phyloP scores from a whole-genome alignment of 768 basidiomycete genomes.

The Tricholoma furcatifolium region DNA sequence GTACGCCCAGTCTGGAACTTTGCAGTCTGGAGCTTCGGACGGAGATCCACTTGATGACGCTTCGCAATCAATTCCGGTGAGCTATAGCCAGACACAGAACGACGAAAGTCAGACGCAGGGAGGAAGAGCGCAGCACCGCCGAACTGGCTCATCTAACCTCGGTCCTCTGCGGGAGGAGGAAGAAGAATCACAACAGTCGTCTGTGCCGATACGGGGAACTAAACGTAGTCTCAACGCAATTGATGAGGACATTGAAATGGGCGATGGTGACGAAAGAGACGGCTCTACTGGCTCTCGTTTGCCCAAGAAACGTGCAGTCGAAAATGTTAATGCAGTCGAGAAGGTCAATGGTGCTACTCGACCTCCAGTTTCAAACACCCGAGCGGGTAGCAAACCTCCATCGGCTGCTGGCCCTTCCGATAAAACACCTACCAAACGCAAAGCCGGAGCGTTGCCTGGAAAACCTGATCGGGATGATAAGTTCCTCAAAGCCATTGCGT shows the following conservation, averaged over 20 bases:
- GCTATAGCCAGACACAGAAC: conserved; percentile 33
- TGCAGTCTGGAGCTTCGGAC: conserved; percentile 10
- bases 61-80: conserved; percentile 3
- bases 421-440: conserved; percentile 15
- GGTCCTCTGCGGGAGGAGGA: conserved; percentile 49
- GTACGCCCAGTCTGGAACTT: conserved; percentile 14
- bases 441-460: conserved; percentile 37
- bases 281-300: conserved; percentile 19
- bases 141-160: conserved; percentile 16
- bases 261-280: conserved; percentile 19
- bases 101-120: conserved; percentile 30
- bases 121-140: conserved; percentile 16
- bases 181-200: conserved; percentile 42
- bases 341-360: neutral
- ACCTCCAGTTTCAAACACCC: conserved; percentile 4
- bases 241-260: conserved; percentile 41
- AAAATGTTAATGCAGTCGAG: conserved; percentile 28
- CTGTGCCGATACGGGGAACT: conserved; percentile 19
- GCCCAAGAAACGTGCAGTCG: conserved; percentile 47
- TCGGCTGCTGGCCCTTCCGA: conserved; percentile 14
- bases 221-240: conserved; percentile 40
- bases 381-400: conserved; percentile 23
- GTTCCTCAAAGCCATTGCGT: conserved; percentile 73
- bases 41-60: conserved; percentile 14
- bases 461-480: conserved; percentile 65